Conservation (phyloP, 2,329 filamentous ascomycete genomes). For the Neofusicoccum sp. region DNA sequence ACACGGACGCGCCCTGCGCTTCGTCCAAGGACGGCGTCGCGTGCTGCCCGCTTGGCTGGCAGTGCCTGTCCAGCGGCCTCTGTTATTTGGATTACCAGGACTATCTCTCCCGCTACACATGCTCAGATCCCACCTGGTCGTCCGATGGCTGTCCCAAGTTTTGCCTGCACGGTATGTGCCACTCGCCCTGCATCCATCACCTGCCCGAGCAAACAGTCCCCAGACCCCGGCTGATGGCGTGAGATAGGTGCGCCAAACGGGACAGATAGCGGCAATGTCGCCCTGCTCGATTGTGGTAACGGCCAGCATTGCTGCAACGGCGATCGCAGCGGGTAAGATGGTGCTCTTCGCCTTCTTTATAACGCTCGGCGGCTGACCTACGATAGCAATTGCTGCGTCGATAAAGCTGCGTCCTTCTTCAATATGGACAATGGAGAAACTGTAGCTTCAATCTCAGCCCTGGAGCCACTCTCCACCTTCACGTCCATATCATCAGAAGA, state of each 20-base stretch:
- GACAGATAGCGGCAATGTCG: slow-evolving; percentile 25
- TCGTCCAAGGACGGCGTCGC: slow-evolving; percentile 23
- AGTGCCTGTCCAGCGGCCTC: slow-evolving; percentile 36
- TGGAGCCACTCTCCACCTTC: too few species aligned
- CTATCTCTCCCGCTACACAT: slow-evolving; percentile 36
- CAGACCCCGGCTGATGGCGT: background rate
- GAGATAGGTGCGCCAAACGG: slow-evolving; percentile 11
- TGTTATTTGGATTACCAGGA: slow-evolving; percentile 31
- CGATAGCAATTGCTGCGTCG: slow-evolving; percentile 24
- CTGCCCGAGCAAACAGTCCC: background rate
- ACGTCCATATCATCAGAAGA: too few species aligned
- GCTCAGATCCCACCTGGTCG: slow-evolving; percentile 36
- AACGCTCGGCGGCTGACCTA: slow-evolving; percentile 15
- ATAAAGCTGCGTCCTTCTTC: slow-evolving; percentile 3
- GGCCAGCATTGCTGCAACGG: slow-evolving; percentile 29
- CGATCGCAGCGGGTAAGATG: slow-evolving; percentile 15
- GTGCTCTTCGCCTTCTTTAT: slow-evolving; percentile 5
- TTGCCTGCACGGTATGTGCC: slow-evolving; percentile 30
- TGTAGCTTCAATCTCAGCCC: background rate
- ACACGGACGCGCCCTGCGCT: slow-evolving; percentile 30
- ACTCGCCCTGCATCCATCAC: background rate
- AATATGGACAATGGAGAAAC: background rate
- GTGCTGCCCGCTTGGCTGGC: slow-evolving; percentile 40
- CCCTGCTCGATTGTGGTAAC: slow-evolving; percentile 26
- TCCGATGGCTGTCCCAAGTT: slow-evolving; percentile 30